Percentiles rank a stretch among this genome's conserved stretches.
Conservation (phyloP, 805 yeast genomes). For the Wickerhamiella lipophila region DNA sequence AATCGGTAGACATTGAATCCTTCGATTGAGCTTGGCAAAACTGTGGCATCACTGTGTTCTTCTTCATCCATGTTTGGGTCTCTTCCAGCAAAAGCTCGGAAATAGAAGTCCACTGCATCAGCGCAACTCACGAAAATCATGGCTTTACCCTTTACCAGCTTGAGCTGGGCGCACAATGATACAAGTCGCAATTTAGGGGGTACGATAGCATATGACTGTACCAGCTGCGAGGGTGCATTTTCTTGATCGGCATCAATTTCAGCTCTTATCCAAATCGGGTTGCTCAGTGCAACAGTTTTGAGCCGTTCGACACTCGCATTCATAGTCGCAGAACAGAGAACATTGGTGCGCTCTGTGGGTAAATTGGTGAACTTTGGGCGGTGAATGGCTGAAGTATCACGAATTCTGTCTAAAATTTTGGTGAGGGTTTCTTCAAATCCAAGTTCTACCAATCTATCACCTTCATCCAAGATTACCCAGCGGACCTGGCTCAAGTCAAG, state of each 20-base stretch:
- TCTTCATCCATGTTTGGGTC: slow-evolving; percentile 28
- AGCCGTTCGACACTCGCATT: slow-evolving; percentile 66
- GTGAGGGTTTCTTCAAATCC: slow-evolving; percentile 92
- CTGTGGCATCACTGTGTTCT: slow-evolving; percentile 31
- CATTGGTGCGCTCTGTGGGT: slow-evolving; percentile 60
- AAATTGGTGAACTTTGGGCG: slow-evolving; percentile 28
- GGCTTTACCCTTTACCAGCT: slow-evolving; percentile 31
- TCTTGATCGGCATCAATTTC: slow-evolving; percentile 24
- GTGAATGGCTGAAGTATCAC: slow-evolving; percentile 33
- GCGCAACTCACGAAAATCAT: slow-evolving; percentile 88
- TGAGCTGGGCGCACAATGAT: slow-evolving; percentile 55
- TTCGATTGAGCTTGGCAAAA: slow-evolving; percentile 42
- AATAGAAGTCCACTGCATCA: slow-evolving; percentile 93
- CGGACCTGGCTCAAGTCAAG: slow-evolving; percentile 62
- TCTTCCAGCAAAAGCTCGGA: slow-evolving; percentile 47
- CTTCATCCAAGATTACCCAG: slow-evolving; percentile 91
- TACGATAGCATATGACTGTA: slow-evolving; percentile 67
- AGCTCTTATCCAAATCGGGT: slow-evolving; percentile 56
- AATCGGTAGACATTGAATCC: slow-evolving; percentile 49
- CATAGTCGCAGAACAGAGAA: slow-evolving; percentile 90
- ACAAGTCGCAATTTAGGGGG: slow-evolving; percentile 90
- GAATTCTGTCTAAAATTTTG: slow-evolving; percentile 52
- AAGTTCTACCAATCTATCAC: slow-evolving; percentile 87
- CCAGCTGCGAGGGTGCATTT: slow-evolving; percentile 80
- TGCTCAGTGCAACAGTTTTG: slow-evolving; percentile 61